These are phyloP conservation scores for Colletotrichum sp. DNA, from an alignment of 2,329 filamentous ascomycete species.

Conservation along the genomic window DNA sequence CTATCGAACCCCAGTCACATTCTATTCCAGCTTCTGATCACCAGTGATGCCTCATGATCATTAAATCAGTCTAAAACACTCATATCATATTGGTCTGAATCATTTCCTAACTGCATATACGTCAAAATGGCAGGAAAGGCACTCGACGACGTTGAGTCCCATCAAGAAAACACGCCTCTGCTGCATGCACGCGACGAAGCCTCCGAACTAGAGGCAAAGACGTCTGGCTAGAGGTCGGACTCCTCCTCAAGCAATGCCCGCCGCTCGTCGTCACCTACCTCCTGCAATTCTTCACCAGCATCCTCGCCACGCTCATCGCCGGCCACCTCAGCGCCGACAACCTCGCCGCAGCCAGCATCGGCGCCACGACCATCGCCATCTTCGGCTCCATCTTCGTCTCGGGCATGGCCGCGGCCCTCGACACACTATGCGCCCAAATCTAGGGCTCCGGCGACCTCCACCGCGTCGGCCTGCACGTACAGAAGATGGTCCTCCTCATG, in stretches of 20 bases:
- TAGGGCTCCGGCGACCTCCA: slow-evolving; percentile 53
- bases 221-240: background rate
- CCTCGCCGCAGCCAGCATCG: slow-evolving; percentile 56
- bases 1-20: too few species aligned
- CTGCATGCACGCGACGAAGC: fast-evolving
- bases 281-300: slow-evolving; percentile 52
- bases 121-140: background rate
- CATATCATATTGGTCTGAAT: too few species aligned
- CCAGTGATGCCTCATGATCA: too few species aligned
- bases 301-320: slow-evolving; percentile 57
- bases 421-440: slow-evolving; percentile 56
- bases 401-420: slow-evolving; percentile 55
- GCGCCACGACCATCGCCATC: slow-evolving; percentile 59
- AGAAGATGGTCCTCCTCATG: slow-evolving; percentile 57
- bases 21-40: too few species aligned
- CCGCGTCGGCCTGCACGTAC: slow-evolving; percentile 58
- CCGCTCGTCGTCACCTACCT: slow-evolving; percentile 58
- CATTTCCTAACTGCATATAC: too few species aligned
- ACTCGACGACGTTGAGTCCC: fast-evolving
- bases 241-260: slow-evolving; percentile 39
- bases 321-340: slow-evolving; percentile 58
- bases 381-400: slow-evolving; percentile 55
- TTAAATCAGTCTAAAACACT: too few species aligned
- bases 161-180: background rate
- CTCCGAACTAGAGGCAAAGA: background rate